Base-by-base conservation (phyloP, 208 protist species). In the Borovskyia barvae region DNA sequence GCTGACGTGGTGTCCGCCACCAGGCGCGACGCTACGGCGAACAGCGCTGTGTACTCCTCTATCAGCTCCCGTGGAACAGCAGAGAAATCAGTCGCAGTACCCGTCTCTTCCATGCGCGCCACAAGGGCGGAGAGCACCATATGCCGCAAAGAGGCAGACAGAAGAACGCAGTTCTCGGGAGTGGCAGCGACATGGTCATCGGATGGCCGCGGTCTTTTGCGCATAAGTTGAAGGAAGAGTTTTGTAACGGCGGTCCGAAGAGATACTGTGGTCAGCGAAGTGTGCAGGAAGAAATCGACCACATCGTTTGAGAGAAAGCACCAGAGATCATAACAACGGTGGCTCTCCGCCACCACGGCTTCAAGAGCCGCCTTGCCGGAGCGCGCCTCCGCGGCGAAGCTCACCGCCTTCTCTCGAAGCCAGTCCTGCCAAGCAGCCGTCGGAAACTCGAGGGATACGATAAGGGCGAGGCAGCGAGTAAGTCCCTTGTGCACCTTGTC, bases 361-460 rank as follows among this genome's bases (percentile, higher is more conserved):
- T 8, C 51, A 30, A 64, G 32, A 17, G 32, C 39, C 5, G 48
- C 54, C 19, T 17, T 11, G 12, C 19, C 5, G 8, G 29, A 22
- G 11, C 24, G 14, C 41, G 45, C 6, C 19, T 56, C 55, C 0
- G 55, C 35, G 3, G 33, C 39, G 7, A 71, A 58, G 14, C n/a
- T 39, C 3, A 32, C 39, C 11, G 61, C 57, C 19, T 70, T 66
- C 20, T 51, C 43, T 8, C 61, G 41, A 12, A 85, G 15, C 52
- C 77, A 81, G 33, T 30, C 26, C 26, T 48, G 39, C 77, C 74
- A 85, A 50, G 55, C 59, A 8, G 72, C 63, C 6, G 66, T 63
- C 6, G 66, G 69, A 28, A 59, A 80, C 35, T 88, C 77, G 14
- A 88, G 54, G 20, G 48, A 30, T 1, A 71, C 59, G 35, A 88